These are phyloP conservation scores for Parathielavia appendiculata DNA, from an alignment of 495 filamentous ascomycete genomes.

Conservation along the genomic window DNA sequence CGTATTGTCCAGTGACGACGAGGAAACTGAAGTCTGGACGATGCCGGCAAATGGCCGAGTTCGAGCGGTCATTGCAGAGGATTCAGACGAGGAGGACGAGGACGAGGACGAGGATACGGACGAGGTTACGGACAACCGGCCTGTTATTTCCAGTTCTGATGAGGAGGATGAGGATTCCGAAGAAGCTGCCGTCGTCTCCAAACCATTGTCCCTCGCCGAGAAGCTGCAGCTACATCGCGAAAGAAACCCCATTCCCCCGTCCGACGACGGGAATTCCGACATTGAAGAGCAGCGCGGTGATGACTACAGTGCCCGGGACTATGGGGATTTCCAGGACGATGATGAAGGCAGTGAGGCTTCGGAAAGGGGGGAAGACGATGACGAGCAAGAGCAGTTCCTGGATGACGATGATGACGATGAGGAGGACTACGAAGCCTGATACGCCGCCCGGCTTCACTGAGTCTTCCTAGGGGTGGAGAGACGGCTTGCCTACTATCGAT, in stretches of 20 bases:
- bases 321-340: conserved; percentile 23
- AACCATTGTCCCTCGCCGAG: conserved; percentile 16
- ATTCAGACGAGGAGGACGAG: conserved; percentile 12
- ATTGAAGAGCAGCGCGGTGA: conserved; percentile 15
- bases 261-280: conserved; percentile 9
- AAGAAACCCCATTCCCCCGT: conserved; percentile 1
- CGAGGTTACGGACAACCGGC: neutral
- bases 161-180: conserved; percentile 7
- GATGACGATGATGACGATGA: conserved; percentile 4
- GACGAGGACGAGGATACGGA: conserved; percentile 2
- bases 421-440: conserved; percentile 10
- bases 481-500: no score
- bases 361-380: neutral
- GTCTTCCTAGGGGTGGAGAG: no score
- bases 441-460: no score
- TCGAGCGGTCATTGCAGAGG: conserved; percentile 5
- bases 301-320: conserved; percentile 20
- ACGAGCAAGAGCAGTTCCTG: neutral
- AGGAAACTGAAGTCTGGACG: conserved; percentile 8
- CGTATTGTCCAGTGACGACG: conserved; percentile 15
- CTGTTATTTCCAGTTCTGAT: conserved; percentile 1
- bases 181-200: neutral
- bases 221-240: conserved; percentile 18
- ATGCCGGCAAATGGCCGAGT: conserved; percentile 4
- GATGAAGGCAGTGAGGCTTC: conserved; percentile 15